Conservation (phyloP, 2,329 filamentous ascomycete species). For the Fusarium floridanum region DNA sequence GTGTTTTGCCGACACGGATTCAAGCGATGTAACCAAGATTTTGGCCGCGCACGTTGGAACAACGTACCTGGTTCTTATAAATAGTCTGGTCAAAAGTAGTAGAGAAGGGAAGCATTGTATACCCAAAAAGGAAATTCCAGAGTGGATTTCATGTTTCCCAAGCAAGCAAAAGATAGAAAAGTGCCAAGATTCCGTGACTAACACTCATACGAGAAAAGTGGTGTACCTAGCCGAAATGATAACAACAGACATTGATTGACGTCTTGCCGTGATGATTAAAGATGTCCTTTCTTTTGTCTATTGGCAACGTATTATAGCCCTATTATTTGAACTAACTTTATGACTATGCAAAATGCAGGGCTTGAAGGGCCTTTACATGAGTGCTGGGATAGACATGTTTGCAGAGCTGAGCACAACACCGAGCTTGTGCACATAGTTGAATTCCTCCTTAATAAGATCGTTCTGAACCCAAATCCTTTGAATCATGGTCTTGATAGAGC, state of each 20-base stretch:
- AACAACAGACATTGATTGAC: not conserved
- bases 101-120: too few species aligned
- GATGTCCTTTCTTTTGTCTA: too few species aligned
- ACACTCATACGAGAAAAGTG: not conserved
- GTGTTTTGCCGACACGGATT: not conserved
- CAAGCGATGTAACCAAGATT: not conserved
- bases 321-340: too few species aligned
- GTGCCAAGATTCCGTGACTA: not conserved
- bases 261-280: too few species aligned
- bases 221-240: not conserved
- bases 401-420: constrained; percentile 30
- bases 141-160: not conserved
- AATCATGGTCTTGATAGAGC: constrained; percentile 40
- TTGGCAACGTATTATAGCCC: too few species aligned
- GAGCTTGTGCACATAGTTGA: constrained; percentile 25
- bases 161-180: not conserved
- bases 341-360: too few species aligned
- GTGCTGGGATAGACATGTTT: constrained; percentile 15
- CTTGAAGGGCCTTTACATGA: not conserved
- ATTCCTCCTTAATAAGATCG: constrained; percentile 40
- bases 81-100: not conserved
- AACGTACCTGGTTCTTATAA: not conserved
- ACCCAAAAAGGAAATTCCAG: not conserved
- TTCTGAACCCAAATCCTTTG: constrained; percentile 52
- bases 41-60: not conserved